phyloP scores from a whole-genome alignment of 441 rosid genomes.

The Macaranga tanarius region DNA sequence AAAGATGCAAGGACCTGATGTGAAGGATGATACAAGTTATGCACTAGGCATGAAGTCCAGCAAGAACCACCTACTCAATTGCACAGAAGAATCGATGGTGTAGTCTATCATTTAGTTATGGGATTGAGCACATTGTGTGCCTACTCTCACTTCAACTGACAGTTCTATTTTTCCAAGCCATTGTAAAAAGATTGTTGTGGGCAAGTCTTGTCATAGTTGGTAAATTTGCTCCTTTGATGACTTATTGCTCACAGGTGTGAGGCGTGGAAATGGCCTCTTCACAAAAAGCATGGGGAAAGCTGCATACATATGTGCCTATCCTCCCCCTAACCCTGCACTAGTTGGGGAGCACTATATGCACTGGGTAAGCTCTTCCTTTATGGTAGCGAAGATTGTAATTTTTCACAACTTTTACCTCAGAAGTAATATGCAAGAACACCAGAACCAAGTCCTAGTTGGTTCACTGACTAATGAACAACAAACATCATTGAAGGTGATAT shows the following conservation, averaged over 20 bases:
- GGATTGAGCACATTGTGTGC: not conserved
- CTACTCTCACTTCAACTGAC: not conserved
- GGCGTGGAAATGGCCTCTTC: too few species aligned
- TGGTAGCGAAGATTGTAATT: too few species aligned
- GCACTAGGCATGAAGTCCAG: not conserved
- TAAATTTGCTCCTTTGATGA: too few species aligned
- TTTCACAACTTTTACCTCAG: not conserved
- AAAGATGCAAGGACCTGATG: not conserved
- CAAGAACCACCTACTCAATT: not conserved
- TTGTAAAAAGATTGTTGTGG: too few species aligned
- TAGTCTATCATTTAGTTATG: not conserved
- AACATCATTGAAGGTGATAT: not conserved
- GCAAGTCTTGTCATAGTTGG: too few species aligned
- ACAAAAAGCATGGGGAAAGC: too few species aligned
- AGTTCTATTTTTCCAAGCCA: too few species aligned
- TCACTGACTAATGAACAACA: not conserved
- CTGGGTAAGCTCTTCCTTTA: too few species aligned
- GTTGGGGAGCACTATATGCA: too few species aligned
- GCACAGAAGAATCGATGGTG: not conserved
- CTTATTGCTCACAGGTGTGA: too few species aligned
- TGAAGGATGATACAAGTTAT: not conserved
- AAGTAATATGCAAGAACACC: constrained; percentile 10
- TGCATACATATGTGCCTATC: too few species aligned
- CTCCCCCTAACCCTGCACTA: too few species aligned
- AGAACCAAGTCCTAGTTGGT: not conserved